These are phyloP conservation scores for Populus hybrid DNA, from an alignment of 441 rosid species.

Conservation along the genomic window DNA sequence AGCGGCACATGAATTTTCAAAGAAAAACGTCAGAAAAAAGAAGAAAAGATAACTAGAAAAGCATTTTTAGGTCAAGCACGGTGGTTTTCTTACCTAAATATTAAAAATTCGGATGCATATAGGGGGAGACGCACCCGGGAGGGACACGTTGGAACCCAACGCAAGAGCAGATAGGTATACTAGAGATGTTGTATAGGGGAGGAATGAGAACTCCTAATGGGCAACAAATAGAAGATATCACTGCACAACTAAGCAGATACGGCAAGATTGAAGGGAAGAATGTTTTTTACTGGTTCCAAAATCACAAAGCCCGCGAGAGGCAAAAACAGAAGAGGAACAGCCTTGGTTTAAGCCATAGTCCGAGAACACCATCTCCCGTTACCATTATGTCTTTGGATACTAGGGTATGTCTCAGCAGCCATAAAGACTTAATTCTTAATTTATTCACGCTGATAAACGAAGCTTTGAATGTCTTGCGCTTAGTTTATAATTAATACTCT, in stretches of 20 bases:
- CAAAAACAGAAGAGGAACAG: constrained; percentile 78
- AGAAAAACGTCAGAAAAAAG: neutral
- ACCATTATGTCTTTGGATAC: constrained; percentile 36
- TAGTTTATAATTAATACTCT: neutral
- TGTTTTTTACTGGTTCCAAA: constrained; percentile 98
- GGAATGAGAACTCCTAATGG: constrained; percentile 96
- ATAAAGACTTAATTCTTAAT: neutral
- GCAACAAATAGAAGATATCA: constrained; percentile 88
- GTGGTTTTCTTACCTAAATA: neutral
- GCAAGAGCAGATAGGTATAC: constrained; percentile 88
- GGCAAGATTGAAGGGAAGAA: constrained; percentile 98
- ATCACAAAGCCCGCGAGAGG: constrained; percentile 99
- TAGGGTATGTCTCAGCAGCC: constrained; percentile 27
- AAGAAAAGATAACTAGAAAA: too few relatives aligned
- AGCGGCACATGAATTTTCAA: neutral
- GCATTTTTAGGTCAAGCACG: neutral
- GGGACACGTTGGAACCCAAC: constrained; percentile 99
- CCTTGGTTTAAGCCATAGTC: constrained; percentile 40
- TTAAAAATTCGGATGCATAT: constrained; percentile 2
- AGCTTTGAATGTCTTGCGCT: neutral
- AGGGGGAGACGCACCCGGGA: constrained; percentile 93
- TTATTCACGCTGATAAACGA: neutral
- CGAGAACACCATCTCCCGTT: constrained; percentile 35
- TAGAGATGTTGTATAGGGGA: constrained; percentile 81
- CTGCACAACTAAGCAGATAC: constrained; percentile 64